These are phyloP conservation scores for Amaranthus hypochondriacus DNA, from an alignment of 148 eudicot genomes.

Conservation along the genomic window DNA sequence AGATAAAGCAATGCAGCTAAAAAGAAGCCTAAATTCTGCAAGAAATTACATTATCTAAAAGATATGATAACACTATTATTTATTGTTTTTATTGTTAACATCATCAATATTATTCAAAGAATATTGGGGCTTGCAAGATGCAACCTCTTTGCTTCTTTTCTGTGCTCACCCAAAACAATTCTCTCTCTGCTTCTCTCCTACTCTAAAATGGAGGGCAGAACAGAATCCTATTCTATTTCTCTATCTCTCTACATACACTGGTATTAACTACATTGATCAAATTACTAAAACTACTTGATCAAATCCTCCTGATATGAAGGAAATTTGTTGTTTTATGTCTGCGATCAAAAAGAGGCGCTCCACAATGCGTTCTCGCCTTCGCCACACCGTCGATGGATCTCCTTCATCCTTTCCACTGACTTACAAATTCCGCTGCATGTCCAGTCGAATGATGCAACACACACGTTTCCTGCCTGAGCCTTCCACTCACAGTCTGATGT, in stretches of 20 bases:
- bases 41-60: background rate
- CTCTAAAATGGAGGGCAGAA: conserved; percentile 26
- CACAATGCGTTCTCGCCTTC: conserved; percentile 73
- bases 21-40: conserved; percentile 2
- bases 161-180: too few species aligned
- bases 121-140: conserved; percentile 10
- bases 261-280: conserved; percentile 27
- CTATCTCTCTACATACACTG: conserved; percentile 18
- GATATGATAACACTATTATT: background rate
- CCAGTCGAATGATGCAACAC: conserved; percentile 91
- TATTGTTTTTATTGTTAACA: conserved; percentile 5
- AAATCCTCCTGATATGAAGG: conserved; percentile 31
- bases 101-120: conserved; percentile 21
- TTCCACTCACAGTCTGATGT: conserved; percentile 81
- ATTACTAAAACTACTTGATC: conserved; percentile 15
- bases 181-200: background rate
- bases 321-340: too few species aligned
- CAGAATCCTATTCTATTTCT: conserved; percentile 10
- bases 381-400: conserved; percentile 72
- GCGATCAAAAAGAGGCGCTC: conserved; percentile 47
- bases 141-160: background rate
- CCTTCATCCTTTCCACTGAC: conserved; percentile 66
- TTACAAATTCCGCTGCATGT: conserved; percentile 79
- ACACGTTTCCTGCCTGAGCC: conserved; percentile 78
- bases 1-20: conserved; percentile 9